Conservation (phyloP, 805 yeast genomes). For the Candida koratica region DNA sequence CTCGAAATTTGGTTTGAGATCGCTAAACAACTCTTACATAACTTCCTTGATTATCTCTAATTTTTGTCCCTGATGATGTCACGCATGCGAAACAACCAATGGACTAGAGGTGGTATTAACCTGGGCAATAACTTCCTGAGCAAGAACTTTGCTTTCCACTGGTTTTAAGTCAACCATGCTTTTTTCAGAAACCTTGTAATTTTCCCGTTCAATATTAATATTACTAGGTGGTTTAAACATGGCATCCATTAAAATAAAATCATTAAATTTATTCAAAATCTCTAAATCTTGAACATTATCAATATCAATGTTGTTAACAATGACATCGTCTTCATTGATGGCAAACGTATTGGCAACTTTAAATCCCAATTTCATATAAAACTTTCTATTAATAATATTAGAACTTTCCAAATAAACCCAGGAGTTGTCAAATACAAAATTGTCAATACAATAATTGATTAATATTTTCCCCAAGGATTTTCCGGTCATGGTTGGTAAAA, state of each 20-base stretch:
- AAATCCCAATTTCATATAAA: slow-evolving; percentile 55
- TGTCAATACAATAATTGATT: slow-evolving; percentile 47
- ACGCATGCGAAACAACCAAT: slow-evolving; percentile 13
- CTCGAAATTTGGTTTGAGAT: slow-evolving; percentile 6
- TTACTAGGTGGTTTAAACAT: slow-evolving; percentile 19
- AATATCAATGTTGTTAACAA: slow-evolving; percentile 15
- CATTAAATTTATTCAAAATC: slow-evolving; percentile 13
- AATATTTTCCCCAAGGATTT: slow-evolving; percentile 53
- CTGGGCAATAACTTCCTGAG: not conserved
- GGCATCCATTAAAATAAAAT: slow-evolving; percentile 19
- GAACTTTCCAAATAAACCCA: slow-evolving; percentile 54
- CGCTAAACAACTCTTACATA: slow-evolving; percentile 10
- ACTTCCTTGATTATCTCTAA: slow-evolving; percentile 12
- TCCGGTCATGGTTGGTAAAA: slow-evolving; percentile 55
- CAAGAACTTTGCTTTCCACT: not conserved
- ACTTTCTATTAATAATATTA: slow-evolving; percentile 48
- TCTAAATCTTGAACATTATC: slow-evolving; percentile 13
- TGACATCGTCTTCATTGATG: slow-evolving; percentile 20
- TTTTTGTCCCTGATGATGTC: slow-evolving; percentile 11
- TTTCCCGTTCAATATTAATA: slow-evolving; percentile 11
- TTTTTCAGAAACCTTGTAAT: slow-evolving; percentile 10
- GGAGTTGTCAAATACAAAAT: slow-evolving; percentile 33
- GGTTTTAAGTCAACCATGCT: not conserved
- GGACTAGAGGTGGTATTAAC: slow-evolving; percentile 6
- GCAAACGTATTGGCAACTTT: slow-evolving; percentile 29